These are phyloP conservation scores for Ilyonectria robusta DNA, from an alignment of 2,329 filamentous ascomycete genomes.

Conservation along the genomic window DNA sequence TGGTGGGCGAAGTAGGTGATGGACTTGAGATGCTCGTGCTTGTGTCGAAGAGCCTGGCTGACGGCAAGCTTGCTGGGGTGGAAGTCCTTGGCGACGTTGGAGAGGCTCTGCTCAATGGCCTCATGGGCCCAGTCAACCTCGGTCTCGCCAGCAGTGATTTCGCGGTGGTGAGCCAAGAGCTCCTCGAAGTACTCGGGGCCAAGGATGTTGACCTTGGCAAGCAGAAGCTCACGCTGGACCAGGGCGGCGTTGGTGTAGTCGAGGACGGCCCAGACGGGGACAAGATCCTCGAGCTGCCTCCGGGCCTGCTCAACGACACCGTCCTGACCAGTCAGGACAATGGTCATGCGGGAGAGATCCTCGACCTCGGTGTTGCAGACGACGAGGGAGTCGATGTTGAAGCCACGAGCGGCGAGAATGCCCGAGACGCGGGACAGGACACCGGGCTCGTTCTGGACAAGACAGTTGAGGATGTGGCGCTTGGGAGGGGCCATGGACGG, in stretches of 20 bases:
- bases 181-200: constrained; percentile 99
- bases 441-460: constrained; percentile 98
- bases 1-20: constrained; percentile 98
- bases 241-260: constrained; percentile 95
- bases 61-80: constrained; percentile 89
- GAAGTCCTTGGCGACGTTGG: constrained; percentile 76
- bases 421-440: constrained; percentile 96
- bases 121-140: constrained; percentile 62
- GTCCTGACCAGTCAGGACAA: constrained; percentile 95
- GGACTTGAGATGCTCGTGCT: constrained; percentile 96
- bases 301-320: constrained; percentile 98
- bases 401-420: constrained; percentile 94
- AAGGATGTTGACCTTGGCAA: constrained; percentile 96
- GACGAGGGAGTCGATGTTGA: constrained; percentile 99
- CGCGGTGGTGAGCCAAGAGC: constrained; percentile 92
- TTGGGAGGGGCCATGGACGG: constrained; percentile 88
- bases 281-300: constrained; percentile 94
- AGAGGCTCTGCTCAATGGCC: constrained; percentile 57
- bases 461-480: constrained; percentile 96
- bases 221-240: constrained; percentile 93
- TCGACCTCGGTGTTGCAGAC: constrained; percentile 98
- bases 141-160: constrained; percentile 74
- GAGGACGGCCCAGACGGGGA: constrained; percentile 97
- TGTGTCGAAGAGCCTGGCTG: constrained; percentile 92
- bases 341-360: constrained; percentile 98